These are phyloP conservation scores for Lasiosphaeris hirsuta DNA, from an alignment of 495 filamentous ascomycete species.

Conservation along the genomic window DNA sequence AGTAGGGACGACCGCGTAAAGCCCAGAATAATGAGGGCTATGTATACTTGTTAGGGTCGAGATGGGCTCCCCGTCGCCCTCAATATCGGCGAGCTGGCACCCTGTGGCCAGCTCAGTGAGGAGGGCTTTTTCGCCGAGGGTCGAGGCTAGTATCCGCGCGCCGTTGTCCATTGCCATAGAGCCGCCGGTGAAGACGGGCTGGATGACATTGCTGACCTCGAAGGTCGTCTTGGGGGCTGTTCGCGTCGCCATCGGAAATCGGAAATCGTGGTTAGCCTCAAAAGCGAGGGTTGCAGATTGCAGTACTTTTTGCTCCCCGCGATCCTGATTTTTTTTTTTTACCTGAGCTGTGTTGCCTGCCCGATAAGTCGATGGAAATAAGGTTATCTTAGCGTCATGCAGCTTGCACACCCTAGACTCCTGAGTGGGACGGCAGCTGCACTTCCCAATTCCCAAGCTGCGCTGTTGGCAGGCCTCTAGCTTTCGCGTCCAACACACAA, in stretches of 20 bases:
- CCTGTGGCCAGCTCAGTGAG: constrained; percentile 84
- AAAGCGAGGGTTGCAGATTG: neutral
- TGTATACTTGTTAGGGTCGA: constrained; percentile 73
- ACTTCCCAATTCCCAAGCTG: too few species aligned
- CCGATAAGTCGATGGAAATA: constrained; percentile 32
- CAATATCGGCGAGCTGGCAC: constrained; percentile 75
- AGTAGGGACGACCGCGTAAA: neutral
- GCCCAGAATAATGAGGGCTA: neutral
- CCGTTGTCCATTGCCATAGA: constrained; percentile 76
- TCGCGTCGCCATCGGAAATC: constrained; percentile 46
- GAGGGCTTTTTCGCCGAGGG: constrained; percentile 82
- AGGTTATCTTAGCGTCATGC: constrained; percentile 39
- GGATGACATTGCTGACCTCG: constrained; percentile 72
- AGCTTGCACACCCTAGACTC: constrained; percentile 5
- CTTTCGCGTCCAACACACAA: too few species aligned
- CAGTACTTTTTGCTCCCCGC: constrained; percentile 20
- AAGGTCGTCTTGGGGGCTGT: constrained; percentile 73
- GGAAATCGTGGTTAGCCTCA: neutral
- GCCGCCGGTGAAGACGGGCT: constrained; percentile 92
- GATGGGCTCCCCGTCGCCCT: constrained; percentile 92
- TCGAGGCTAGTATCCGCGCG: constrained; percentile 81
- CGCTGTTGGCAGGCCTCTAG: too few species aligned
- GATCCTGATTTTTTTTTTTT: constrained; percentile 14
- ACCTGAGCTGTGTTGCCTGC: neutral
- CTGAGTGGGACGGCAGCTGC: neutral